Evolutionary conservation across 179 eudicot species (phyloP).

Genomic region (Corrigiola litoralis): DNA sequence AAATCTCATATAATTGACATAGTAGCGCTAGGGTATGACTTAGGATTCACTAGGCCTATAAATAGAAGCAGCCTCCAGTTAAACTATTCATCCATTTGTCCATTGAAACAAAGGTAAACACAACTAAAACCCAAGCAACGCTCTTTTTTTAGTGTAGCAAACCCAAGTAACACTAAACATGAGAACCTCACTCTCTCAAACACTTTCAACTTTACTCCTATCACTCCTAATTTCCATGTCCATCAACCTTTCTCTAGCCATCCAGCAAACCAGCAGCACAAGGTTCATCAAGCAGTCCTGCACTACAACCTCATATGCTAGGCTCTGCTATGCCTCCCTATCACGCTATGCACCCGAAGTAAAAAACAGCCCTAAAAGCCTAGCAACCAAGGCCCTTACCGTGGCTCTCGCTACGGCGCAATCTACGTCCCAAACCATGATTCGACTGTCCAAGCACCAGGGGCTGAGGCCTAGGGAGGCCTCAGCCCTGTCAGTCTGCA

Average conservation of each 20-base stretch:
- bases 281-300: slow-evolving; percentile 27
- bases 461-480: slow-evolving; percentile 22
- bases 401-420: slow-evolving; percentile 28
- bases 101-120: no score
- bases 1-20: no score
- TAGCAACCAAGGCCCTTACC: slow-evolving; percentile 30
- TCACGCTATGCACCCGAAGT: slow-evolving; percentile 19
- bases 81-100: no score
- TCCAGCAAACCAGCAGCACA: not conserved
- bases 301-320: slow-evolving; percentile 28
- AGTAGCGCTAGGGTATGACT: no score
- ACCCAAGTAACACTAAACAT: slow-evolving; percentile 17
- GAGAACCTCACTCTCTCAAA: no score
- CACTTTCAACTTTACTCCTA: not conserved
- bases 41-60: no score
- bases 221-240: slow-evolving; percentile 7
- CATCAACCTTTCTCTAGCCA: slow-evolving; percentile 11
- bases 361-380: slow-evolving; percentile 22
- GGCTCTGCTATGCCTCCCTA: slow-evolving; percentile 27
- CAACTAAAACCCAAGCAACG: no score
- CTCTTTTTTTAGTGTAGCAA: no score
- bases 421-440: slow-evolving; percentile 19
- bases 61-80: no score
- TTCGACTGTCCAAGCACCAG: slow-evolving; percentile 13
- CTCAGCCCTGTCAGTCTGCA: slow-evolving; percentile 36